These are phyloP conservation scores for Ogataea siamensis DNA, from an alignment of 805 yeast genomes.

Conservation along the genomic window DNA sequence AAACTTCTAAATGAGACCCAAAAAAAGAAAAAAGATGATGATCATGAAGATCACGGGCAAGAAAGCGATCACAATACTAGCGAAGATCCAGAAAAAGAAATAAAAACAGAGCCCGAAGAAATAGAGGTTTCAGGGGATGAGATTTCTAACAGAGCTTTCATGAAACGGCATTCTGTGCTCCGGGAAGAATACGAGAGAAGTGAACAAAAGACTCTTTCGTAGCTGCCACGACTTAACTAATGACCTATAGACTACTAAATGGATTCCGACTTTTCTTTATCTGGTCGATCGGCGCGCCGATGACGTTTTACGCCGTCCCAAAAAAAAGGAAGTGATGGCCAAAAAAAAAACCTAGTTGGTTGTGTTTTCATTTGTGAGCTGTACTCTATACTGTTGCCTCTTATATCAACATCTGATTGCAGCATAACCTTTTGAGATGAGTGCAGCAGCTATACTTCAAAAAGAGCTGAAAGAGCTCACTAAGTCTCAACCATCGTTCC, in stretches of 20 bases:
- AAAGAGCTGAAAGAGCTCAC: slow-evolving; percentile 35
- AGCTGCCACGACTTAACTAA: slow-evolving; percentile 5
- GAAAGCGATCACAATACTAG: slow-evolving; percentile 13
- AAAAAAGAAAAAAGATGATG: slow-evolving; percentile 16
- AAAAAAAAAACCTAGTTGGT: slow-evolving; percentile 7
- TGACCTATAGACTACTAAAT: slow-evolving; percentile 7
- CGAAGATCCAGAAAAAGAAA: slow-evolving; percentile 11
- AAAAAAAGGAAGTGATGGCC: slow-evolving; percentile 8
- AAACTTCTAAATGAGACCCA: slow-evolving; percentile 32
- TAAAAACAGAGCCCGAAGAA: slow-evolving; percentile 19
- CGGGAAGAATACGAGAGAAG: slow-evolving; percentile 20
- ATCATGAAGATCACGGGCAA: slow-evolving; percentile 12
- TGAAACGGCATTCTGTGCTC: slow-evolving; percentile 22
- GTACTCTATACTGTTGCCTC: not conserved
- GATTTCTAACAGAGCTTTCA: slow-evolving; percentile 18
- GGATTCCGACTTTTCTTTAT: slow-evolving; percentile 1
- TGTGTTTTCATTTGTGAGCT: slow-evolving; percentile 9
- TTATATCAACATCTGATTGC: not conserved
- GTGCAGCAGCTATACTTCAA: slow-evolving; percentile 34
- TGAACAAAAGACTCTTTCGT: slow-evolving; percentile 7
- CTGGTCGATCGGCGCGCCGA: slow-evolving; percentile 12
- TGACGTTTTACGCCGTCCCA: slow-evolving; percentile 1
- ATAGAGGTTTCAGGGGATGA: slow-evolving; percentile 9
- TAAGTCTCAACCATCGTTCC: slow-evolving; percentile 33
- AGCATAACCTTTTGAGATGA: slow-evolving; percentile 15